Conservation (phyloP, 2,329 filamentous ascomycete species). For the Exophiala sideris region DNA sequence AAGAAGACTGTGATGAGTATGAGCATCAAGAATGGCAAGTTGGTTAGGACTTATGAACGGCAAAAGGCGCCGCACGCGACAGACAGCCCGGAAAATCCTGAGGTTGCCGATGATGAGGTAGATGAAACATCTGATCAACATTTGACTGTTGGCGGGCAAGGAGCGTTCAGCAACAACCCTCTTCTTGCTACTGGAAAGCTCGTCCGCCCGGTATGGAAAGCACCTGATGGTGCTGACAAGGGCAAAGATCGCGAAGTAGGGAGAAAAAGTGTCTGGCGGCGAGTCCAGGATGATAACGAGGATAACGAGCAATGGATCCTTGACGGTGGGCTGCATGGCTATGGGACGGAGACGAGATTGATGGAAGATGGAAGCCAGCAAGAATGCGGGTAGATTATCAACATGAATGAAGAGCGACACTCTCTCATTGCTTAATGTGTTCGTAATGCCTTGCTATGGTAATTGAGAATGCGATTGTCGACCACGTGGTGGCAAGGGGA, state of each 20-base stretch:
- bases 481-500: background rate
- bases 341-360: constrained; percentile 25
- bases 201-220: constrained; percentile 45
- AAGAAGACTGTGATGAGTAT: constrained; percentile 79
- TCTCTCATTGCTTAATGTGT: background rate
- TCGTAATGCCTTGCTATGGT: background rate
- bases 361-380: constrained; percentile 25
- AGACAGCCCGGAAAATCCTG: constrained; percentile 24
- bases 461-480: background rate
- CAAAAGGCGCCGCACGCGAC: constrained; percentile 25
- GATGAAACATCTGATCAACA: constrained; percentile 28
- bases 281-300: constrained; percentile 45
- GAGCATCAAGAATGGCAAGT: constrained; percentile 72
- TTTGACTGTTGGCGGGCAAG: constrained; percentile 27
- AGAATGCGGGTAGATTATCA: constrained; percentile 11
- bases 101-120: constrained; percentile 29
- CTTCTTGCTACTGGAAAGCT: constrained; percentile 43
- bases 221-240: constrained; percentile 31
- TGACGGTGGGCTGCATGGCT: constrained; percentile 42
- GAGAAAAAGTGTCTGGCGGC: constrained; percentile 43
- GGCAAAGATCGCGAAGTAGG: constrained; percentile 20
- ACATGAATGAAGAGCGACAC: background rate
- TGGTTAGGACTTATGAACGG: constrained; percentile 55
- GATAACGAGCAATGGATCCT: constrained; percentile 49
- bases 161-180: constrained; percentile 44